Base-by-base conservation (phyloP, 2,329 filamentous ascomycete genomes). In the Sclerotiophoma versabilis region DNA sequence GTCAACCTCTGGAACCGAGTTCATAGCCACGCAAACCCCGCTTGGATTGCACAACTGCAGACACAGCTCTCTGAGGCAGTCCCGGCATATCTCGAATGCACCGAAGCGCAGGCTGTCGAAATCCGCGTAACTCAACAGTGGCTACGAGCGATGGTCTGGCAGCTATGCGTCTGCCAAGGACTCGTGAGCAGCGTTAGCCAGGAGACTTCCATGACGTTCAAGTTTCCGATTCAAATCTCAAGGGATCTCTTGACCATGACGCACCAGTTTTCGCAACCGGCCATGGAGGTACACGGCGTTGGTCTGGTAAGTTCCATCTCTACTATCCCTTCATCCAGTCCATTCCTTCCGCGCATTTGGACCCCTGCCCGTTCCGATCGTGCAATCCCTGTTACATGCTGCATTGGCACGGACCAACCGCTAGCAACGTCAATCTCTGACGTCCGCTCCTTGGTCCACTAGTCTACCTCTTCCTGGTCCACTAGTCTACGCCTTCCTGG, bases 261-360 rank as follows among this genome's bases (percentile, higher is more conserved):
- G 4, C 85, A 86, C 14, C 85, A 89, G 47, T 89, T 95, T 66
- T 87, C 88, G 0, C 85, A 85, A 29, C 83, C 87, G 60, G 86
- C 87, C 36, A 87, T 92, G 79, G 90, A 93, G 59, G 79, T 93
- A 3, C 82, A 93, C 60, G 89, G 88, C 15, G 83, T 90, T 32
- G 89, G 89, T 22, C 73, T 96, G 74, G 89, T 91, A 77, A 73
- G 86, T 79, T 43, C 22, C 34, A 27, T 34, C 27, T 38, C 39
- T 54, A 58, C 55, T 29, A 53, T 39, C 50, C 39, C 22, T 50
- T 48, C 43, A 37, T 30, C 17, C 52, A 47, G 43, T 57, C 39
- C 38, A 45, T 53, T 59, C 52, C 43, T 49, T 49, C 33, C 50
- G 27, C 49, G 39, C 56, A 23, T 52, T 59, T 33, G 45, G 61